These are phyloP conservation scores for Calycina herbarum DNA, from an alignment of 2,329 filamentous ascomycete species.

Conservation along the genomic window DNA sequence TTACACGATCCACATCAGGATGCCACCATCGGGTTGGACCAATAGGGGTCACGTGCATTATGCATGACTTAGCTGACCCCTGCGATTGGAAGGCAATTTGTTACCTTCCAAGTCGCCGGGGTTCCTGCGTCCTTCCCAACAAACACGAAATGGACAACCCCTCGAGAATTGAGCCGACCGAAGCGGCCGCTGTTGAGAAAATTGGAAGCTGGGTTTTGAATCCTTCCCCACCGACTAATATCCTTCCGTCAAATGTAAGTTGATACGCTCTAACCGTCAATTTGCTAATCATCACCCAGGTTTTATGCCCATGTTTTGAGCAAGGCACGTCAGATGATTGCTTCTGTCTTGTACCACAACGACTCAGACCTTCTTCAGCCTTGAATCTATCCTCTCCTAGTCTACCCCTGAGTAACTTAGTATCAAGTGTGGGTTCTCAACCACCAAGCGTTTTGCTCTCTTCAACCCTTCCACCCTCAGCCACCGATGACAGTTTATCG, in stretches of 20 bases:
- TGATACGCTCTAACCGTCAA: background rate
- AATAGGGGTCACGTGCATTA: too few species aligned
- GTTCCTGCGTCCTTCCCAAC: too few species aligned
- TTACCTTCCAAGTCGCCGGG: too few species aligned
- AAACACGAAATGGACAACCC: conserved; percentile 7
- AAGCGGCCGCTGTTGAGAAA: background rate
- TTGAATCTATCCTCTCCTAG: background rate
- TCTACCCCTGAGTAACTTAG: background rate
- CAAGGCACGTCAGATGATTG: too few species aligned
- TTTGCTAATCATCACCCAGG: background rate
- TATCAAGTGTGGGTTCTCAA: conserved; percentile 6
- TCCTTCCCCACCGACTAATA: background rate
- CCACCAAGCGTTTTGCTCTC: conserved; percentile 3
- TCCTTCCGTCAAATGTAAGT: background rate
- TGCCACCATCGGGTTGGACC: too few species aligned
- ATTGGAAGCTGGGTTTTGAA: background rate
- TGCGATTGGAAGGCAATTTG: too few species aligned
- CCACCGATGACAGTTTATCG: too few species aligned
- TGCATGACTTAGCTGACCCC: too few species aligned
- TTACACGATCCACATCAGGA: too few species aligned
- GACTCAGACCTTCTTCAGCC: too few species aligned
- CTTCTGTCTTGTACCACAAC: too few species aligned
- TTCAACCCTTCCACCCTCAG: background rate
- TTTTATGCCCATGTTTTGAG: background rate
- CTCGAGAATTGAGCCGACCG: background rate